Evolutionary conservation across 495 filamentous ascomycete species (phyloP).

Genomic region (Lasiosphaeria hispida): DNA sequence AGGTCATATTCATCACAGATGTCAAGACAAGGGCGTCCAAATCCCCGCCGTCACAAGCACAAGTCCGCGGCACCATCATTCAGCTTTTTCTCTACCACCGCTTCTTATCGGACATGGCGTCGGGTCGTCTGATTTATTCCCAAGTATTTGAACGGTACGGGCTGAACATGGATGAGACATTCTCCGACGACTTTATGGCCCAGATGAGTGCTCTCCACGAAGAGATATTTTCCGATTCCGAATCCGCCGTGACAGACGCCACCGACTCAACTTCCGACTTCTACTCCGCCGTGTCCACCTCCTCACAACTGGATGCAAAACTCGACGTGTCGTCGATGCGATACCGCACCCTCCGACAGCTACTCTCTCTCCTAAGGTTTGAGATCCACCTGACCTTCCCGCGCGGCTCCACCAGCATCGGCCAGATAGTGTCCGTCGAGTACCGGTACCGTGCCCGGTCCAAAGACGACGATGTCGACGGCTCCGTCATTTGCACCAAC

Average conservation of each 20-base stretch:
- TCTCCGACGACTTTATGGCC: slow-evolving; percentile 77
- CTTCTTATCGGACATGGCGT: slow-evolving; percentile 73
- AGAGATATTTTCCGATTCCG: slow-evolving; percentile 45
- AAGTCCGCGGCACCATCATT: slow-evolving; percentile 73
- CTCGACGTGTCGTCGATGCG: slow-evolving; percentile 15
- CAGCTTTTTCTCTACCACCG: slow-evolving; percentile 91
- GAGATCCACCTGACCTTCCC: slow-evolving; percentile 59
- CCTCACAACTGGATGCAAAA: slow-evolving; percentile 29
- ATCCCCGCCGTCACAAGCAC: slow-evolving; percentile 60
- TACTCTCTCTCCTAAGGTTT: slow-evolving; percentile 37
- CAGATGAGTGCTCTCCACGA: slow-evolving; percentile 72
- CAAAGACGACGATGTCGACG: slow-evolving; percentile 35
- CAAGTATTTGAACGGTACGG: slow-evolving; percentile 66
- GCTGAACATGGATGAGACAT: slow-evolving; percentile 59
- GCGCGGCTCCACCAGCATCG: slow-evolving; percentile 44
- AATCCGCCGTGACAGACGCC: slow-evolving; percentile 15
- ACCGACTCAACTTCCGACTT: slow-evolving; percentile 12
- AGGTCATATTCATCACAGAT: slow-evolving; percentile 76
- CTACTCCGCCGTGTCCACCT: slow-evolving; percentile 24
- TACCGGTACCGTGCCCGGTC: slow-evolving; percentile 50
- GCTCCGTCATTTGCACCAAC: slow-evolving; percentile 56
- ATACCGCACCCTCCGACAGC: slow-evolving; percentile 40
- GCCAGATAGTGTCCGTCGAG: slow-evolving; percentile 61
- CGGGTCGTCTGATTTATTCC: slow-evolving; percentile 64
- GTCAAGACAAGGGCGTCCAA: slow-evolving; percentile 75